A percentile compares a stretch with the other conserved stretches of the same genome.
These are phyloP conservation scores for Eucalyptus cloeziana DNA, from an alignment of 345 rosid species.

Conservation along the genomic window DNA sequence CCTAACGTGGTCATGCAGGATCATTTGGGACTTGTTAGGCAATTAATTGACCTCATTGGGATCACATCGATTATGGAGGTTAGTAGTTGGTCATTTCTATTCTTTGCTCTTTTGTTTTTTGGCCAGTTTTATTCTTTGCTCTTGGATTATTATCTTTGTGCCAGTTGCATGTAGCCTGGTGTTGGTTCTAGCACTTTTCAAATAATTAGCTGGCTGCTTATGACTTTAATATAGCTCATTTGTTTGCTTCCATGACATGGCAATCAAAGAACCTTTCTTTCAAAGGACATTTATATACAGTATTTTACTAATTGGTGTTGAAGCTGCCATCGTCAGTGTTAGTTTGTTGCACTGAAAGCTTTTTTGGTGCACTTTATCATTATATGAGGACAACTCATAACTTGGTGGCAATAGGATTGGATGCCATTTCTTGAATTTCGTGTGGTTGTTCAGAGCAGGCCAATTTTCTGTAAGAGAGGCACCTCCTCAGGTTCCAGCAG, in stretches of 20 bases:
- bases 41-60: slow-evolving; percentile 79
- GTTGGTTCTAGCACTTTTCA: neutral
- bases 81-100: slow-evolving; percentile 4
- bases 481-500: neutral
- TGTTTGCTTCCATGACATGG: neutral
- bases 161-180: neutral
- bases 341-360: neutral
- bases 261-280: neutral
- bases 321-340: neutral
- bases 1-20: slow-evolving; percentile 30
- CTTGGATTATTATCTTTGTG: neutral
- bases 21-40: slow-evolving; percentile 60
- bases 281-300: neutral
- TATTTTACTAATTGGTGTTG: neutral
- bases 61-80: slow-evolving; percentile 97
- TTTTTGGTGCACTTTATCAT: neutral
- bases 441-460: neutral
- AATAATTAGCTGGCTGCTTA: neutral
- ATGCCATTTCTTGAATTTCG: neutral
- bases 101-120: neutral
- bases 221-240: neutral
- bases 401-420: neutral
- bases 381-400: neutral
- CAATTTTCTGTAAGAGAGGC: neutral
- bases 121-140: neutral